Evolutionary conservation across 208 protist species (phyloP).

Genomic region (Leishmania guyanensis): DNA sequence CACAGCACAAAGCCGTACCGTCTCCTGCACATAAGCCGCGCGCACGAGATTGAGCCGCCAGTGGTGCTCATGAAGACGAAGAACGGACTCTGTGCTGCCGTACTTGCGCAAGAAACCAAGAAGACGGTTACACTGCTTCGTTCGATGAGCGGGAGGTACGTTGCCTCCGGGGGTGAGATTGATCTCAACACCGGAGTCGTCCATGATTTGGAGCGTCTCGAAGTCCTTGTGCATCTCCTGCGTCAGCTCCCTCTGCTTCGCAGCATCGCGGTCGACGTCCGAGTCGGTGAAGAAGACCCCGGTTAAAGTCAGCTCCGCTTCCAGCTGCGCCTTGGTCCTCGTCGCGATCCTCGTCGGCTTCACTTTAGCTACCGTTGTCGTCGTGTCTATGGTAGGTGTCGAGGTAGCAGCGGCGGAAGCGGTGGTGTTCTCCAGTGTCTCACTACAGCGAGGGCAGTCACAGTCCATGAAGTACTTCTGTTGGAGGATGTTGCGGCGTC

Average conservation of each 20-base stretch:
- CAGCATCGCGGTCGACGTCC: slow-evolving; percentile 32
- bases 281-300: slow-evolving; percentile 55
- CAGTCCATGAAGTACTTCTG: slow-evolving; percentile 51
- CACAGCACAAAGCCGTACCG: slow-evolving; percentile 48
- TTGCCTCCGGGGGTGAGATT: slow-evolving; percentile 39
- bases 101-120: slow-evolving; percentile 55
- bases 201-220: slow-evolving; percentile 43
- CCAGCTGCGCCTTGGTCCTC: slow-evolving; percentile 15
- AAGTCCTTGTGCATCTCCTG: slow-evolving; percentile 47
- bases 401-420: background rate
- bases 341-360: slow-evolving; percentile 12
- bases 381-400: background rate
- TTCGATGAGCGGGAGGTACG: slow-evolving; percentile 41
- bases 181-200: slow-evolving; percentile 46
- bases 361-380: background rate
- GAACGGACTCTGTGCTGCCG: slow-evolving; percentile 30
- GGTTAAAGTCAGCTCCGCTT: slow-evolving; percentile 47
- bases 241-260: slow-evolving; percentile 34
- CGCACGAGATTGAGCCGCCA: slow-evolving; percentile 56
- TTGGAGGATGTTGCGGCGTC: slow-evolving; percentile 39
- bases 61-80: slow-evolving; percentile 58
- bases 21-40: slow-evolving; percentile 56
- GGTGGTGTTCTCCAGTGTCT: slow-evolving; percentile 4
- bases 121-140: slow-evolving; percentile 45
- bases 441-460: slow-evolving; percentile 41